Base-by-base conservation (phyloP, 2,329 filamentous ascomycete genomes). In the Chaetoscypha palmicola region DNA sequence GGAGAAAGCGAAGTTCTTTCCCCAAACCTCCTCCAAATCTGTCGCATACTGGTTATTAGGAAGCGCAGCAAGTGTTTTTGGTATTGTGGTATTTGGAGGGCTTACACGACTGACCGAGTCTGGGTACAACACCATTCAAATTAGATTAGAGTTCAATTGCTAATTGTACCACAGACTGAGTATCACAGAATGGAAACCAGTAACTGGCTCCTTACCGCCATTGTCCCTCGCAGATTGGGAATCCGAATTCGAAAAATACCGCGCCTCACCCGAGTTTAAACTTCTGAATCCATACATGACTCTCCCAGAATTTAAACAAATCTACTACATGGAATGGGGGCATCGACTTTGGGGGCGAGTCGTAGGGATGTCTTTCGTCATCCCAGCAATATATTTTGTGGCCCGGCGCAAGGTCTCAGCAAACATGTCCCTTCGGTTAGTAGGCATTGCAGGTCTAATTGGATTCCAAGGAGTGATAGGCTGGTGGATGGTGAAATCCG, bases 401-500 rank as follows among this genome's bases (percentile, higher is more conserved):
- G 81, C 83, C 16, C 81, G 84, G 33, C 79, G 84, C 53, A 79
- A 79, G 49, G 90, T 97, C 35, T 85, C 86, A 19, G 73, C 72
- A 41, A 79, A 77, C 41, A 94, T 95, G 82, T 81, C 88, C 12
- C 64, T 72, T 56, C 83, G 86, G 50, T 73, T 98, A 11, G 68
- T 79, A 31, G 91, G 89, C 10, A 97, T 98, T 51, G 86, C 87
- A 33, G 79, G 76, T 38, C 72, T 97, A 57, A 96, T 98, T 58
- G 92, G 88, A 43, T 92, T 95, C 65, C 92, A 98, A 65, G 92
- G 92, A 34, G 78, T 92, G 59, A 82, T 98, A 52, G 92, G 92
- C 43, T 98, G 92, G 92, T 98, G 92, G 89, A 98, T 98, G 92
- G 92, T 98, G 56, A 94, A 94, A 67, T 94, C 86, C 9, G 92